Evolutionary conservation across 352 stramenopile genomes (phyloP).

Genomic region (Globisporangium paroecandrum): DNA sequence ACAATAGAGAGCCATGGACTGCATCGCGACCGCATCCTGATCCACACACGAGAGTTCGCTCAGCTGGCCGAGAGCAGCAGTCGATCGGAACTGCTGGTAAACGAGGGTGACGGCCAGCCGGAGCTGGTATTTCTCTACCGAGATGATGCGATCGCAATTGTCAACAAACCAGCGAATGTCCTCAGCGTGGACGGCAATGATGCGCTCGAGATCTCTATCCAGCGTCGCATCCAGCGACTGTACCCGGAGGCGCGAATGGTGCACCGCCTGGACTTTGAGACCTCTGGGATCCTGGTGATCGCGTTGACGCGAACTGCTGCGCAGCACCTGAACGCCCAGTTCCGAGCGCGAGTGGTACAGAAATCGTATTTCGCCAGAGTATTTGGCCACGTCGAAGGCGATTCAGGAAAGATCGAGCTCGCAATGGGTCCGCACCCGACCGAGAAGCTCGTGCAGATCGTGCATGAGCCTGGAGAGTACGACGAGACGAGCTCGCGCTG

Average conservation of each 20-base stretch:
- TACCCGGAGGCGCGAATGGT: constrained; percentile 66
- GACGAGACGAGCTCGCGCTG: constrained; percentile 12
- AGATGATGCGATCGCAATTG: constrained; percentile 51
- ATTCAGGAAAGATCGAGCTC: constrained; percentile 30
- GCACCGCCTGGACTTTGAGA: constrained; percentile 76
- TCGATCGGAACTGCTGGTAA: not conserved
- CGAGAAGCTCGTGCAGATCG: constrained; percentile 44
- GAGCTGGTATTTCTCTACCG: constrained; percentile 35
- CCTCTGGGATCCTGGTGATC: constrained; percentile 68
- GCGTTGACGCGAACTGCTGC: constrained; percentile 54
- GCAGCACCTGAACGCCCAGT: constrained; percentile 64
- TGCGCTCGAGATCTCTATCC: constrained; percentile 35
- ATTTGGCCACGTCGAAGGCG: constrained; percentile 30
- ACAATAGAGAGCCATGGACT: constrained; percentile 22
- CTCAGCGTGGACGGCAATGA: constrained; percentile 57
- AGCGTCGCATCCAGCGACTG: constrained; percentile 35
- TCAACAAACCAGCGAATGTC: constrained; percentile 58
- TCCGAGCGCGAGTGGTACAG: constrained; percentile 47
- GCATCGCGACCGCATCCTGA: constrained; percentile 36
- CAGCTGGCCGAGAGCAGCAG: constrained; percentile 1
- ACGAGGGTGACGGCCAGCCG: not conserved
- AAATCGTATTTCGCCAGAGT: constrained; percentile 67
- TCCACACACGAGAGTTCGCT: constrained; percentile 43
- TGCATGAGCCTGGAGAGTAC: constrained; percentile 23
- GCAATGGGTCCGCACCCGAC: constrained; percentile 51